phyloP scores from a whole-genome alignment of 129 eudicot genomes.

The Kitagawia praeruptora region DNA sequence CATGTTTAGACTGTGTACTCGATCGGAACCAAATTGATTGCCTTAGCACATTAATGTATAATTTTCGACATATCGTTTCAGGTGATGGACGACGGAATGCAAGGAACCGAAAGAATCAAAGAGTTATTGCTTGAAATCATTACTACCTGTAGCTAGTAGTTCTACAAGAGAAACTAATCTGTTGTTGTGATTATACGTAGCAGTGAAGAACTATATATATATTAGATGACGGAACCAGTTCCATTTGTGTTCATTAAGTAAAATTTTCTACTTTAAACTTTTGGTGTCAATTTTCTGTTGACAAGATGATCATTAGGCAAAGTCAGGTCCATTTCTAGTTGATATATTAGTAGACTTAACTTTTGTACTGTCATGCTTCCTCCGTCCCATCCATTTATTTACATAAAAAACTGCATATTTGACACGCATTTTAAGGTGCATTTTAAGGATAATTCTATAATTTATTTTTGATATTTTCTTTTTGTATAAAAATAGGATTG shows the following conservation, averaged over 20 bases:
- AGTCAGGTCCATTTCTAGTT: not conserved
- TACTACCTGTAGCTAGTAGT: not conserved
- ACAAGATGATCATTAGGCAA: not conserved
- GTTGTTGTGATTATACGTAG: not conserved
- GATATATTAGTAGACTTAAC: not conserved
- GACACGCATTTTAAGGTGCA: no score
- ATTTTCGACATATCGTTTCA: not conserved
- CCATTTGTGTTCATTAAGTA: no score
- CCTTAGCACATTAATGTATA: not conserved
- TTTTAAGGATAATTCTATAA: no score
- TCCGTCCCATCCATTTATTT: no score
- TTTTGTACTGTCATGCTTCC: not conserved
- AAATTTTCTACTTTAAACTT: not conserved
- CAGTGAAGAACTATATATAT: not conserved
- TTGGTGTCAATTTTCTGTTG: not conserved
- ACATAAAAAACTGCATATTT: no score
- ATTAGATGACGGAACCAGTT: not conserved
- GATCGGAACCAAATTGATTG: not conserved
- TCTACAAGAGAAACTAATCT: not conserved
- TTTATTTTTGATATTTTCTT: no score
- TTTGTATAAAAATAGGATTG: no score
- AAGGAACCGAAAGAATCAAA: not conserved
- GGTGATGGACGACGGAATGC: not conserved
- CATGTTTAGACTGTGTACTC: not conserved
- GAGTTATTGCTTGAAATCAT: conserved; percentile 7